Evolutionary conservation across 2,329 filamentous ascomycete genomes (phyloP).

Genomic region (Hymenoscyphus repandus): DNA sequence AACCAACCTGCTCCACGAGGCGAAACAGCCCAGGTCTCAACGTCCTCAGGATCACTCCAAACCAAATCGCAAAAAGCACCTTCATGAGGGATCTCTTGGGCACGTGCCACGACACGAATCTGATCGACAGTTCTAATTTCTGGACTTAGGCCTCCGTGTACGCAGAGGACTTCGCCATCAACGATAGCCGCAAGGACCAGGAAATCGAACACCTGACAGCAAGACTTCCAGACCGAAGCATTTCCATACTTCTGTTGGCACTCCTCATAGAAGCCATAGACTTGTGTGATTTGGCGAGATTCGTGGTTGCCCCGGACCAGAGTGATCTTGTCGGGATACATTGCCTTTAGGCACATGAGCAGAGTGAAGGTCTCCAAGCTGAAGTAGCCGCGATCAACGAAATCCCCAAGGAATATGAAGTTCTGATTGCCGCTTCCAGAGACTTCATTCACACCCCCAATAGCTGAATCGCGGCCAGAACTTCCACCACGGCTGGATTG

Average conservation of each 20-base stretch:
- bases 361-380: constrained; percentile 69
- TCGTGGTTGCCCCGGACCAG: constrained; percentile 72
- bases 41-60: constrained; percentile 70
- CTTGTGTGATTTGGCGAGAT: constrained; percentile 71
- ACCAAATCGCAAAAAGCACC: constrained; percentile 73
- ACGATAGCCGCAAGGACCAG: constrained; percentile 69
- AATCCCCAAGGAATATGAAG: constrained; percentile 69
- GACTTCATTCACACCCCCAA: constrained; percentile 32
- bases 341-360: constrained; percentile 67
- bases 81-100: constrained; percentile 72
- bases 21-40: constrained; percentile 66
- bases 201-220: constrained; percentile 74
- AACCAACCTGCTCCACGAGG: constrained; percentile 58
- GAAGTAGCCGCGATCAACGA: constrained; percentile 71
- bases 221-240: constrained; percentile 73
- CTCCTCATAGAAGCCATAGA: constrained; percentile 76
- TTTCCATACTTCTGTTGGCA: constrained; percentile 74
- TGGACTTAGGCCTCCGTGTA: constrained; percentile 66
- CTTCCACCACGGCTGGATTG: constrained; percentile 39
- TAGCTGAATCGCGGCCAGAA: constrained; percentile 32
- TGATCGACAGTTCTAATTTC: constrained; percentile 72
- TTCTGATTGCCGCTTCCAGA: constrained; percentile 57
- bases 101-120: constrained; percentile 67
- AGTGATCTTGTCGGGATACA: constrained; percentile 69
- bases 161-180: constrained; percentile 68